Conservation (phyloP, 2,329 filamentous ascomycete genomes). For the Fusarium nurragi region DNA sequence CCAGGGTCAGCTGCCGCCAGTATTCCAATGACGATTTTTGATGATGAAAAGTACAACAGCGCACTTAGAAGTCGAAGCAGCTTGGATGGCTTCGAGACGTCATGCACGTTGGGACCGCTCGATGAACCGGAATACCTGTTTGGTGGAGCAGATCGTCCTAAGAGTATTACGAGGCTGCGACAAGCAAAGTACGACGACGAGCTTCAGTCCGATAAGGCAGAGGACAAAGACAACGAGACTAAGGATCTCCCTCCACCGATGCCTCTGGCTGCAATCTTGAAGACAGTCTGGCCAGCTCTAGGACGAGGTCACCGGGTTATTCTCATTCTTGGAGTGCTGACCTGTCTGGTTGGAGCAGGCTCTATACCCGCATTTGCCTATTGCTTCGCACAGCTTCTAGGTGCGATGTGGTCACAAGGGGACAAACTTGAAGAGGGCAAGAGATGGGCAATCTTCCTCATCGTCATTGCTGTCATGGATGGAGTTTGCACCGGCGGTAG, state of each 20-base stretch:
- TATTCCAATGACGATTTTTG: not conserved
- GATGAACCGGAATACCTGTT: conserved; percentile 36
- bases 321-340: conserved; percentile 68
- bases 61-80: conserved; percentile 15
- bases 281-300: conserved; percentile 76
- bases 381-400: conserved; percentile 76
- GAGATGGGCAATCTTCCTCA: conserved; percentile 75
- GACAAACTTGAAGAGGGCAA: conserved; percentile 61
- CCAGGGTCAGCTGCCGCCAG: not conserved
- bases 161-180: conserved; percentile 46
- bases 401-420: conserved; percentile 69
- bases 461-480: conserved; percentile 74
- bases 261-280: conserved; percentile 43
- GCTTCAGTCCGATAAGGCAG: not conserved
- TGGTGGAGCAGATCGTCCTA: conserved; percentile 36
- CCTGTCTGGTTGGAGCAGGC: conserved; percentile 71
- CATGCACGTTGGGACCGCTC: not conserved
- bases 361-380: conserved; percentile 80
- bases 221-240: not conserved
- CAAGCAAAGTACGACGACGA: not conserved
- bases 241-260: conserved; percentile 12
- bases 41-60: conserved; percentile 28
- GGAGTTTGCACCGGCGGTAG: conserved; percentile 71
- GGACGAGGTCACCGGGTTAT: conserved; percentile 59
- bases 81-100: conserved; percentile 8